Percentiles rank a stretch among this genome's conserved stretches.
Conservation (phyloP, 345 rosid genomes). For the Hypericum perforatum region DNA sequence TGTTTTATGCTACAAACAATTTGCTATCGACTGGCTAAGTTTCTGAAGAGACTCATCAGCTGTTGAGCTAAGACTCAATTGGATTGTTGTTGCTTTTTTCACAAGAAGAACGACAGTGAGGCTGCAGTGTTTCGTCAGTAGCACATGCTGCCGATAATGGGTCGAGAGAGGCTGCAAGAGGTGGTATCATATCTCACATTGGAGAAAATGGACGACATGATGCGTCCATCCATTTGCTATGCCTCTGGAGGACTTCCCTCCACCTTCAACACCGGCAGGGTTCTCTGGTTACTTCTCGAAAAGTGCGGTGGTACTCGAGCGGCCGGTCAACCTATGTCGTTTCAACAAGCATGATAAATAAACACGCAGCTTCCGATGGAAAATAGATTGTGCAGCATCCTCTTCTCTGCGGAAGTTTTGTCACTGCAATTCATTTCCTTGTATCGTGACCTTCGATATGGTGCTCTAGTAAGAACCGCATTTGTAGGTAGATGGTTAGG, state of each 20-base stretch:
- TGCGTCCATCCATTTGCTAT: conserved; percentile 89
- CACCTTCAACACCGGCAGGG: conserved; percentile 80
- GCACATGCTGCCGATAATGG: conserved; percentile 94
- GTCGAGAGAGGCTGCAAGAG: conserved; percentile 97
- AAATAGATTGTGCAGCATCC: conserved; percentile 10
- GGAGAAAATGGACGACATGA: conserved; percentile 88
- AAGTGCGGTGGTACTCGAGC: conserved; percentile 79
- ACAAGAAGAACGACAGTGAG: conserved; percentile 58
- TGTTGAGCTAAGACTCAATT: no score
- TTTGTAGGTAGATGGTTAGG: no score
- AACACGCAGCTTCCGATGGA: conserved; percentile 13
- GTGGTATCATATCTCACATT: conserved; percentile 71
- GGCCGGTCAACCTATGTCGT: conserved; percentile 27
- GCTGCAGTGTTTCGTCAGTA: conserved; percentile 76
- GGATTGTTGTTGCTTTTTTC: no score
- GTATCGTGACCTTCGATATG: no score
- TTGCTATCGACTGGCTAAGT: no score
- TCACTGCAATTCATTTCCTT: no score
- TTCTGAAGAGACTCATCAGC: no score
- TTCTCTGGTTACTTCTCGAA: conserved; percentile 91
- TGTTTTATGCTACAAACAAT: no score
- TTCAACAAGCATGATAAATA: conserved; percentile 27
- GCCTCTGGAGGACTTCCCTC: conserved; percentile 99
- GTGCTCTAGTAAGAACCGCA: no score
- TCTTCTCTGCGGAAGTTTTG: no score